Percentiles rank a stretch among this genome's conserved stretches.
phyloP scores from a whole-genome alignment of 495 filamentous ascomycete species.

The Cercophora newfieldiana region DNA sequence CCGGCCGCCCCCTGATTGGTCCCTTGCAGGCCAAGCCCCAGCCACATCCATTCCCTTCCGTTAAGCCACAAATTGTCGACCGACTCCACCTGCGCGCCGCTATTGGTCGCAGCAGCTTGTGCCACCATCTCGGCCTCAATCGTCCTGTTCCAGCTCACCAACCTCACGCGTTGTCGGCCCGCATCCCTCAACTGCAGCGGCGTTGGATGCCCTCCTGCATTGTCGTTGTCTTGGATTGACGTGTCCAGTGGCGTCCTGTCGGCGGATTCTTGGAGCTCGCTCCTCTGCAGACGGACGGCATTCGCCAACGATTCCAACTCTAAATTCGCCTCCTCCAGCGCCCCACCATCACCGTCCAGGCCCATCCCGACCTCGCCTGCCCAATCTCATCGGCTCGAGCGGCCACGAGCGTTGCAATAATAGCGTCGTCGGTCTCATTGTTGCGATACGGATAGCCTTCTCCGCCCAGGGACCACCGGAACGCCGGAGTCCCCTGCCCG shows the following conservation, averaged over 20 bases:
- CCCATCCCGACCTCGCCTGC: constrained; percentile 1
- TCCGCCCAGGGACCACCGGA: constrained; percentile 2
- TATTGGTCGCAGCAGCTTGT: not conserved
- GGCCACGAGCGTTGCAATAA: constrained; percentile 8
- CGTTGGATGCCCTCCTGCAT: not conserved
- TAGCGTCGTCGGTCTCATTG: constrained; percentile 1
- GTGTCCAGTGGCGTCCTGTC: not conserved
- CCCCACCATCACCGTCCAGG: constrained; percentile 4
- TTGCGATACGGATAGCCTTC: not conserved
- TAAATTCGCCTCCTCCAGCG: constrained; percentile 13
- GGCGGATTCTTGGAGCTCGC: not conserved
- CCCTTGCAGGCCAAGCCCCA: not conserved
- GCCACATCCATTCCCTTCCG: not conserved
- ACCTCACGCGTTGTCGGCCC: not conserved
- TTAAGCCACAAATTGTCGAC: not conserved
- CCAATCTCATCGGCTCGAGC: constrained; percentile 1
- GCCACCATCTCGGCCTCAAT: not conserved
- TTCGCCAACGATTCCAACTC: not conserved
- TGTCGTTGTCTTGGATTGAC: not conserved
- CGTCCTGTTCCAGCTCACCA: not conserved
- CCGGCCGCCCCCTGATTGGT: not conserved
- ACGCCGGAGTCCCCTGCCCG: not conserved
- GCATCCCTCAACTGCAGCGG: not conserved
- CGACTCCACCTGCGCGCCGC: not conserved
- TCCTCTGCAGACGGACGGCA: not conserved